Percentiles rank a stretch among this genome's conserved stretches.
These are phyloP conservation scores for Rhodotorula sp. DNA, from an alignment of 1,284 basidiomycete species.

Conservation along the genomic window DNA sequence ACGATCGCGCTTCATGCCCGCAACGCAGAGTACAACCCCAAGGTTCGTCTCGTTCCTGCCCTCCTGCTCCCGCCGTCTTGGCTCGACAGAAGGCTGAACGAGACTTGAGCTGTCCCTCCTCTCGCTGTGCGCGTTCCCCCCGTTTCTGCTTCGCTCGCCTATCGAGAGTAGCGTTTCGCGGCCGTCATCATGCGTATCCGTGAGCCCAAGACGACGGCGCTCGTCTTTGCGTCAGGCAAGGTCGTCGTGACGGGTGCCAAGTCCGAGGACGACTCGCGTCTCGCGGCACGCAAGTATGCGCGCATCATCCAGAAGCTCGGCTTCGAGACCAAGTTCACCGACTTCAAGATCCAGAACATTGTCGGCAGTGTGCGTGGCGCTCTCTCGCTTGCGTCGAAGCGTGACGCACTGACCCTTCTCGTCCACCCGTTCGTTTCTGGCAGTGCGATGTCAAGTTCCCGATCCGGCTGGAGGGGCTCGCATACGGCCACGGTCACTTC, in stretches of 20 bases:
- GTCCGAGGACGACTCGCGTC: constrained; percentile 94
- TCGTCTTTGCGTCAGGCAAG: constrained; percentile 99
- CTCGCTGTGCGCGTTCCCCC: neutral
- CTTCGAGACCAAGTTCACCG: constrained; percentile 98
- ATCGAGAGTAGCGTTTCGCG: constrained; percentile 85
- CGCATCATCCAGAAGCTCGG: constrained; percentile 99
- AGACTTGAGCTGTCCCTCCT: neutral
- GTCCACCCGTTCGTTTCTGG: neutral
- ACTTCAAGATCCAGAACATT: constrained; percentile 99
- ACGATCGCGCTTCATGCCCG: constrained; percentile 97
- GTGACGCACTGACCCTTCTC: neutral
- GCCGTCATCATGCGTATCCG: constrained; percentile 99
- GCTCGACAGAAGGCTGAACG: constrained; percentile 2
- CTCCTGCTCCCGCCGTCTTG: neutral
- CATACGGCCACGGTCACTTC: constrained; percentile 82
- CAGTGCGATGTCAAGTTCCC: constrained; percentile 98
- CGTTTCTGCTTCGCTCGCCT: neutral
- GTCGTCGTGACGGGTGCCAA: constrained; percentile 99
- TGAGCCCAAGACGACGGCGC: constrained; percentile 97
- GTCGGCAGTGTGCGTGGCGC: constrained; percentile 66
- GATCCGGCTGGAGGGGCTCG: constrained; percentile 94
- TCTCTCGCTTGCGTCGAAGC: neutral
- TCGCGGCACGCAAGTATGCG: constrained; percentile 98
- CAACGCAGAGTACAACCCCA: constrained; percentile 99
- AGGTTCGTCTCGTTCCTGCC: constrained; percentile 65